phyloP scores from a whole-genome alignment of 129 eudicot genomes.

The Sambucus nigra region DNA sequence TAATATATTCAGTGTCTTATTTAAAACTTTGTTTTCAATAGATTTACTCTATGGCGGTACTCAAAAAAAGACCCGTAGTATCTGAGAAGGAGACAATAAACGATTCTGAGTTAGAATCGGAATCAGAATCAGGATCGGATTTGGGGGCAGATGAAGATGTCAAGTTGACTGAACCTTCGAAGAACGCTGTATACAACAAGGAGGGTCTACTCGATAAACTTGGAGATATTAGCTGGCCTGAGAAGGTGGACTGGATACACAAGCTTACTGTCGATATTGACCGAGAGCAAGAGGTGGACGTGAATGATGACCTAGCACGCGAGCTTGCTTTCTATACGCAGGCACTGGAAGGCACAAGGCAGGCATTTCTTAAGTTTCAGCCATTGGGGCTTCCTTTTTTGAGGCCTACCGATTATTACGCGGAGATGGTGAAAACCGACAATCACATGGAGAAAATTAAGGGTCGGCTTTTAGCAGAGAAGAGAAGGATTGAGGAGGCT shows the following conservation, averaged over 20 bases:
- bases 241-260: constrained; percentile 45
- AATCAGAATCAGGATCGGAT: too few relatives aligned
- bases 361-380: constrained; percentile 61
- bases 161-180: constrained; percentile 42
- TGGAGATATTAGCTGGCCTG: constrained; percentile 54
- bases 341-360: constrained; percentile 71
- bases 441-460: constrained; percentile 82
- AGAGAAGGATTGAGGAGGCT: constrained; percentile 70
- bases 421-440: constrained; percentile 90
- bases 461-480: constrained; percentile 62
- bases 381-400: constrained; percentile 62
- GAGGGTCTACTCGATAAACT: constrained; percentile 55
- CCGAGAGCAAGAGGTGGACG: constrained; percentile 61
- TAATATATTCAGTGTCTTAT: too few relatives aligned
- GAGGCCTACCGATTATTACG: constrained; percentile 77
- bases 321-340: constrained; percentile 84
- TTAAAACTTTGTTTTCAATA: background rate
- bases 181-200: constrained; percentile 44
- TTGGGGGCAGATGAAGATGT: constrained; percentile 36
- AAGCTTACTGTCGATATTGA: constrained; percentile 42
- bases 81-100: constrained; percentile 1
- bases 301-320: constrained; percentile 66
- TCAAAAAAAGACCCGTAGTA: background rate
- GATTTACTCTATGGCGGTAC: constrained; percentile 7
- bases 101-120: constrained; percentile 29